Base-by-base conservation (phyloP, 2,329 filamentous ascomycete genomes). In the Botrytis medusae region DNA sequence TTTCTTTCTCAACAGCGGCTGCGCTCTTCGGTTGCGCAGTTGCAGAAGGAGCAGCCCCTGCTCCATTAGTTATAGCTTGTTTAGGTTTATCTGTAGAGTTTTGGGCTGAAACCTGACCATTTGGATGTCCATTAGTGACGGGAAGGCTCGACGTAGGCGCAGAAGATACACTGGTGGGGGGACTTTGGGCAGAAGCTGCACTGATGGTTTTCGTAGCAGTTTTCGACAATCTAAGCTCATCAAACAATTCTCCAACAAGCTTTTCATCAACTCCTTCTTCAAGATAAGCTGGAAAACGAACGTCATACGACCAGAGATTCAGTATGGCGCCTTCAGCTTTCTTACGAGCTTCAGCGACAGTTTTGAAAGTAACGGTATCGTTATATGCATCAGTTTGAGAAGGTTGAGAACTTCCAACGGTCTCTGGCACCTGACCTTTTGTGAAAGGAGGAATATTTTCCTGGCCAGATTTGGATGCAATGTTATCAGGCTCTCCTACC, bases 261-360 rank as follows among this genome's bases (percentile, higher is more conserved):
- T 82, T 81, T 51, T 87, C 85, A 77, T 94, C 88, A 60, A 95
- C 86, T 0, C 93, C 92, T 81, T 95, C 92, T 18, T 89, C 86
- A 20, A 95, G 84, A 73, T 95, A 91, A 74, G 93, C 87, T 72
- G 91, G 86, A 79, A 91, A 97, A 32, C 89, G 89, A 73, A 97
- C 89, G 67, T 93, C 92, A 74, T 93, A 81, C 1, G 86, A 85
- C 83, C 85, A 87, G 4, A 95, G 83, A 54, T 88, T 86, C 44
- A 93, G 81, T 57, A 95, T 89, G 6, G 92, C 91, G 37, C 88
- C 87, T 78, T 90, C 88, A 0, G 92, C 92, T 76, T 88, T 85
- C 75, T 87, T 88, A 34, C 78, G 78, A 40, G 76, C 77, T 57
- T 80, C 79, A 10, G 68, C 74, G 3, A 80, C 73, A 48, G 75